A percentile compares a stretch with the other conserved stretches of the same genome.
These are phyloP conservation scores for Tulasnella calospora DNA, from an alignment of 768 basidiomycete genomes.

Conservation along the genomic window DNA sequence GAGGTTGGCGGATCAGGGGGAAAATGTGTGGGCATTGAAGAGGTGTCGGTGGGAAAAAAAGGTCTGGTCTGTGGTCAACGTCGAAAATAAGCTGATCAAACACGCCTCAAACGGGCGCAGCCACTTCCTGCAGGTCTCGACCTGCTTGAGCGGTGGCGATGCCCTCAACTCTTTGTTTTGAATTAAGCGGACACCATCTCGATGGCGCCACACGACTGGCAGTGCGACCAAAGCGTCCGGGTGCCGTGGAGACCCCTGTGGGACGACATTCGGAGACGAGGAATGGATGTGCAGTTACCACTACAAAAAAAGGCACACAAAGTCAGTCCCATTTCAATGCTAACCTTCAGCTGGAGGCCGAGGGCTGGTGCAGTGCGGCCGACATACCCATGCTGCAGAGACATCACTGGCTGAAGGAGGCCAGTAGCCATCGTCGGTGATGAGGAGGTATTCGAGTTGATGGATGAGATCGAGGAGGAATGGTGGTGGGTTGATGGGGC, in stretches of 20 bases:
- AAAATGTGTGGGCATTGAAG: background rate
- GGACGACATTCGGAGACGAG: constrained; percentile 24
- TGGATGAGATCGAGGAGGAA: background rate
- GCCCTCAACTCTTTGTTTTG: background rate
- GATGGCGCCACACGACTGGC: constrained; percentile 26
- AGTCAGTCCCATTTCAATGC: background rate
- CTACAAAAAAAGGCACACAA: background rate
- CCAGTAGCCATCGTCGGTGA: background rate
- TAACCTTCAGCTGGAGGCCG: background rate
- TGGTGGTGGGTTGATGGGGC: constrained; percentile 36
- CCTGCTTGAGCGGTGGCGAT: background rate
- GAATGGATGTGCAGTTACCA: constrained; percentile 23
- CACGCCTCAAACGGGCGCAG: background rate
- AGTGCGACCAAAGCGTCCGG: constrained; percentile 25
- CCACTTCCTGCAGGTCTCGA: background rate
- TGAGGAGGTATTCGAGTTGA: background rate
- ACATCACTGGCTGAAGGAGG: constrained; percentile 11
- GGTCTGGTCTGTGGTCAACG: background rate
- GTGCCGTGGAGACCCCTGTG: constrained; percentile 22
- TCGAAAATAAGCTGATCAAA: constrained; percentile 9
- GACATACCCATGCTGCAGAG: constrained; percentile 23
- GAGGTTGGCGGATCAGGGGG: background rate
- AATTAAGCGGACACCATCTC: constrained; percentile 19
- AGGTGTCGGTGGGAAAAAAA: constrained; percentile 2
- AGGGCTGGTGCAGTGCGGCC: background rate